These are phyloP conservation scores for Talaromyces sp. DNA, from an alignment of 2,329 filamentous ascomycete species.

Conservation along the genomic window DNA sequence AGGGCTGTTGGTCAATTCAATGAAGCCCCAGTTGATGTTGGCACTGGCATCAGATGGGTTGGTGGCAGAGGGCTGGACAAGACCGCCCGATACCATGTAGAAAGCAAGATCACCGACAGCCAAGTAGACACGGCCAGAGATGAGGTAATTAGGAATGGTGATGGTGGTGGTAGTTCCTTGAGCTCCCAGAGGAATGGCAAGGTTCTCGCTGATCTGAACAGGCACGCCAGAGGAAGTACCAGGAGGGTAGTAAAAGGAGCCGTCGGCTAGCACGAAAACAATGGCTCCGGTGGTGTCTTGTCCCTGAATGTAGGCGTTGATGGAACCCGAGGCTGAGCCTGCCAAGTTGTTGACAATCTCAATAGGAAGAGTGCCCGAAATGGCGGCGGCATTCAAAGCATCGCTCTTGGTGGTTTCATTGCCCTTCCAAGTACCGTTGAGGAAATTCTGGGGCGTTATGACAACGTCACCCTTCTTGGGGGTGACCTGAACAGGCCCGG, in stretches of 20 bases:
- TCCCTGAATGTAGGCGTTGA: slow-evolving; percentile 43
- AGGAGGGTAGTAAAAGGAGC: slow-evolving; percentile 44
- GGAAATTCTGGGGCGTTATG: slow-evolving; percentile 4
- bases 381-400: not conserved
- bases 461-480: slow-evolving; percentile 7
- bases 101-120: slow-evolving; percentile 44
- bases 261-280: slow-evolving; percentile 45
- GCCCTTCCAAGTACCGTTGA: slow-evolving; percentile 8
- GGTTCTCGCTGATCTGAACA: slow-evolving; percentile 35
- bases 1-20: slow-evolving; percentile 48
- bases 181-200: slow-evolving; percentile 45
- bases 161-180: slow-evolving; percentile 40
- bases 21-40: slow-evolving; percentile 49
- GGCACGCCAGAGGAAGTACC: slow-evolving; percentile 37
- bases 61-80: slow-evolving; percentile 51
- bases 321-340: slow-evolving; percentile 24
- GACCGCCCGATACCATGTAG: slow-evolving; percentile 29
- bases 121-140: slow-evolving; percentile 47
- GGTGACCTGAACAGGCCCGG: slow-evolving; percentile 9
- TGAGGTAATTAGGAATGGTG: slow-evolving; percentile 42
- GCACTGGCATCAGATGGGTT: slow-evolving; percentile 46
- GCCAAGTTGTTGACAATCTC: slow-evolving; percentile 45
- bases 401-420: not conserved
- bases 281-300: slow-evolving; percentile 40
- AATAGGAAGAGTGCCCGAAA: slow-evolving; percentile 7